phyloP scores from a whole-genome alignment of 2,329 filamentous ascomycete species.

The Colletotrichum paranaense region DNA sequence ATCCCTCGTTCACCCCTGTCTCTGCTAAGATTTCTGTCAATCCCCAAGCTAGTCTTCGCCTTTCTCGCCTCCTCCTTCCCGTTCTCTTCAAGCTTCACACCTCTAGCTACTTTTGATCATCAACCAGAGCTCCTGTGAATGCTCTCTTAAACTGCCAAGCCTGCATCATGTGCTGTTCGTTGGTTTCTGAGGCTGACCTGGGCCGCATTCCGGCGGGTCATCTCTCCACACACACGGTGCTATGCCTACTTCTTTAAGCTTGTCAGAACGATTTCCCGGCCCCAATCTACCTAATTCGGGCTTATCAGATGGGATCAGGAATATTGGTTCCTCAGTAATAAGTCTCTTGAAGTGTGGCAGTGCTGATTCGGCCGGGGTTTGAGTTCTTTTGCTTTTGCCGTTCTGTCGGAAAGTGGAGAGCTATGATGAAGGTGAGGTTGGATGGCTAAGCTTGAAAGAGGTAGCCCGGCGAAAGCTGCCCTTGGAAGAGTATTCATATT shows the following conservation, averaged over 20 bases:
- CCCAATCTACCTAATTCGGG: constrained; percentile 4
- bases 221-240: constrained; percentile 22
- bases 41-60: constrained; percentile 1
- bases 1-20: constrained; percentile 18
- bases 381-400: neutral
- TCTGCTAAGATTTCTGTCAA: neutral
- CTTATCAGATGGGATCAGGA: constrained; percentile 29
- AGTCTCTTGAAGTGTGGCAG: constrained; percentile 25
- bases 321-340: constrained; percentile 6
- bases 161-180: constrained; percentile 28
- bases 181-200: constrained; percentile 21
- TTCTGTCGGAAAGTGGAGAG: constrained; percentile 22
- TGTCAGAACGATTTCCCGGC: constrained; percentile 8
- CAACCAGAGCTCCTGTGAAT: constrained; percentile 3
- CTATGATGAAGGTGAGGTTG: constrained; percentile 8
- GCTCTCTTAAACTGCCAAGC: constrained; percentile 27
- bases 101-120: constrained; percentile 6
- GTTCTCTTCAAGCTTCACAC: constrained; percentile 4
- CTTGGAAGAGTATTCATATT: constrained; percentile 22
- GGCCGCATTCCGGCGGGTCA: neutral
- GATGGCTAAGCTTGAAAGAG: constrained; percentile 3
- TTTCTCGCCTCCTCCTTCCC: constrained; percentile 25
- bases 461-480: constrained; percentile 23
- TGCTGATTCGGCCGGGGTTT: constrained; percentile 8
- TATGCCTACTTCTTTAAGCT: constrained; percentile 25